Conservation (phyloP, 164 flowering plant species). For the Annona cherimola region DNA sequence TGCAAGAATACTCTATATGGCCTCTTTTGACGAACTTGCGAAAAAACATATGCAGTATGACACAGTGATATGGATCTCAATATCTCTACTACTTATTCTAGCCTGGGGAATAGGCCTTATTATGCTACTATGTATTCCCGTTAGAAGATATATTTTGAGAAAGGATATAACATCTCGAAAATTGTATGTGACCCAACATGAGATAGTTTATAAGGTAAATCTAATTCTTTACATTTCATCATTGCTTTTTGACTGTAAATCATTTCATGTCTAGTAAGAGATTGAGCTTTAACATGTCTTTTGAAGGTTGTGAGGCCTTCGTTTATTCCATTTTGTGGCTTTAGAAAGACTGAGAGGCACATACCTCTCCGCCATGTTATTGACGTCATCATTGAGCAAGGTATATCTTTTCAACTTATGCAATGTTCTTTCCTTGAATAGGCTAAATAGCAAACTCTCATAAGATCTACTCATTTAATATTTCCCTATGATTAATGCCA, state of each 20-base stretch:
- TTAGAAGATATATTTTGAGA: conserved; percentile 52
- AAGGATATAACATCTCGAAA: conserved; percentile 64
- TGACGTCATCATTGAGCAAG: conserved; percentile 83
- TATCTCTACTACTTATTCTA: conserved; percentile 61
- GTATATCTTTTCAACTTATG: conserved; percentile 24
- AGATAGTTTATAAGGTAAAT: conserved; percentile 72
- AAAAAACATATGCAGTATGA: conserved; percentile 43
- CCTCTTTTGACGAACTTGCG: conserved; percentile 70
- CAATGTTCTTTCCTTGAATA: neutral
- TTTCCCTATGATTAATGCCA: too few relatives aligned
- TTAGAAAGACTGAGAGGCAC: conserved; percentile 43
- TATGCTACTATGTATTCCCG: conserved; percentile 68
- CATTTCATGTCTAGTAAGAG: neutral
- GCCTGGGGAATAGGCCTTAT: conserved; percentile 80
- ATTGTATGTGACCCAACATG: conserved; percentile 58
- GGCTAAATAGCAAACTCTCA: too few relatives aligned
- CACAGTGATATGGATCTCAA: conserved; percentile 62
- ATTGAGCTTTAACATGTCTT: neutral
- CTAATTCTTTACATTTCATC: conserved; percentile 1
- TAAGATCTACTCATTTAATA: too few relatives aligned
- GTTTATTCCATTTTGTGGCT: conserved; percentile 61
- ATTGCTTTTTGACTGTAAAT: neutral
- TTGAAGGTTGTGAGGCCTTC: conserved; percentile 66
- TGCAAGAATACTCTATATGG: conserved; percentile 44
- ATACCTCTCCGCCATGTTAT: conserved; percentile 61